A percentile compares a stretch with the other conserved stretches of the same genome.
These are phyloP conservation scores for Nakazawaea wickerhamii DNA, from an alignment of 805 yeast species.

Conservation along the genomic window DNA sequence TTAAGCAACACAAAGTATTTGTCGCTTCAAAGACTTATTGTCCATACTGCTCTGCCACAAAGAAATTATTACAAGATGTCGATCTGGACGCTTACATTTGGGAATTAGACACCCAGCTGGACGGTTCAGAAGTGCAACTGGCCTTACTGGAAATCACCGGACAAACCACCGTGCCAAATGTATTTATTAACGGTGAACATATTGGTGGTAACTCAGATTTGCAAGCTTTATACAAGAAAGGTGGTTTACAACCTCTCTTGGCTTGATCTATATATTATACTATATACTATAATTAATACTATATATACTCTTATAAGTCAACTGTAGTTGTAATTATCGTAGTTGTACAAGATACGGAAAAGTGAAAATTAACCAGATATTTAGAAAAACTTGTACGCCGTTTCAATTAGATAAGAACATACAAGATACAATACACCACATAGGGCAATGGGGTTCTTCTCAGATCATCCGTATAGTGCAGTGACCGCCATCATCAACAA, in stretches of 20 bases:
- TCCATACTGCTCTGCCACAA: slow-evolving; percentile 56
- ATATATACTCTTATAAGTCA: no score
- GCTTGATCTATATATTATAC: no score
- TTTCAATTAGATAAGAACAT: not conserved
- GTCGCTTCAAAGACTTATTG: slow-evolving; percentile 80
- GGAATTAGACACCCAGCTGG: slow-evolving; percentile 47
- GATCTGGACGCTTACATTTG: slow-evolving; percentile 46
- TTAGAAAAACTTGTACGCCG: no score
- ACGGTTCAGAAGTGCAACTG: slow-evolving; percentile 77
- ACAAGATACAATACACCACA: not conserved
- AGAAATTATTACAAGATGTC: slow-evolving; percentile 31
- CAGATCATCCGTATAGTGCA: slow-evolving; percentile 62
- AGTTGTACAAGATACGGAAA: no score
- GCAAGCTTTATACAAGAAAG: slow-evolving; percentile 61
- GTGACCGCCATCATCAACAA: slow-evolving; percentile 61
- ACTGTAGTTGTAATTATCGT: no score
- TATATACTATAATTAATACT: no score
- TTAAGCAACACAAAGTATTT: slow-evolving; percentile 61
- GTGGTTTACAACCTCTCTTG: slow-evolving; percentile 36
- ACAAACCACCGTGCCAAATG: slow-evolving; percentile 90
- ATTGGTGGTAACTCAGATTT: slow-evolving; percentile 94
- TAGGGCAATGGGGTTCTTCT: slow-evolving; percentile 44
- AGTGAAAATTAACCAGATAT: no score
- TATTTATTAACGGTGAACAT: slow-evolving; percentile 86
- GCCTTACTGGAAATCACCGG: slow-evolving; percentile 76